phyloP scores from a whole-genome alignment of 768 basidiomycete genomes.

The Suillus hirtellus region DNA sequence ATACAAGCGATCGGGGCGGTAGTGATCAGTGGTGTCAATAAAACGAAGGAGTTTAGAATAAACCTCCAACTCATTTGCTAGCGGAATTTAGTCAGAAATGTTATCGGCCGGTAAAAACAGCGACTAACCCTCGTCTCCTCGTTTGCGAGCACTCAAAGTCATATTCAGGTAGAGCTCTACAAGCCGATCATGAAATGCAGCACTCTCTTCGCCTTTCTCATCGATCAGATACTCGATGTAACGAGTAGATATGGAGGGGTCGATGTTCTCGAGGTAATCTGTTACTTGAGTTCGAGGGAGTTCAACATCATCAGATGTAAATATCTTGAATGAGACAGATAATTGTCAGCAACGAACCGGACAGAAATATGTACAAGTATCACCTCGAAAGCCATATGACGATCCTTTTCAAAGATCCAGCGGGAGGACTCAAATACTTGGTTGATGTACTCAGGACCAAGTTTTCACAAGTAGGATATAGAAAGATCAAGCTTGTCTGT shows the following conservation, averaged over 20 bases:
- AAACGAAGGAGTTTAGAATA: slow-evolving; percentile 79
- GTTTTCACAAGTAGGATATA: slow-evolving; percentile 86
- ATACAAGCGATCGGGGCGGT: slow-evolving; percentile 78
- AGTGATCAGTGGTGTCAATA: slow-evolving; percentile 67
- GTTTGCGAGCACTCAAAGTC: slow-evolving; percentile 58
- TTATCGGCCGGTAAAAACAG: background rate
- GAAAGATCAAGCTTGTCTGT: slow-evolving; percentile 83
- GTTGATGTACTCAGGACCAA: slow-evolving; percentile 78
- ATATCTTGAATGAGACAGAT: slow-evolving; percentile 58
- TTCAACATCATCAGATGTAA: slow-evolving; percentile 93
- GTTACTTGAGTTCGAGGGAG: slow-evolving; percentile 78
- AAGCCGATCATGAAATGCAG: slow-evolving; percentile 83
- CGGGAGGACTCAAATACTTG: slow-evolving; percentile 80
- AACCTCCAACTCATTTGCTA: slow-evolving; percentile 49
- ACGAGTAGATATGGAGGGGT: slow-evolving; percentile 65
- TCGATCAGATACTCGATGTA: slow-evolving; percentile 87
- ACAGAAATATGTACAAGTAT: slow-evolving; percentile 8
- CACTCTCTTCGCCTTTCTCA: slow-evolving; percentile 65
- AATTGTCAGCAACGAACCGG: background rate
- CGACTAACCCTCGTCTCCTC: slow-evolving; percentile 55
- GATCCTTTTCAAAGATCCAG: slow-evolving; percentile 83
- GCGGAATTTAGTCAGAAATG: slow-evolving; percentile 10
- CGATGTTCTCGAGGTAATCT: slow-evolving; percentile 73
- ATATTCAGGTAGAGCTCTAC: slow-evolving; percentile 83
- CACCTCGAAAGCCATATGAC: slow-evolving; percentile 77